Percentiles rank a stretch among this genome's conserved stretches.
These are phyloP conservation scores for Penicillium ochrochloron DNA, from an alignment of 495 filamentous ascomycete genomes.

Conservation along the genomic window DNA sequence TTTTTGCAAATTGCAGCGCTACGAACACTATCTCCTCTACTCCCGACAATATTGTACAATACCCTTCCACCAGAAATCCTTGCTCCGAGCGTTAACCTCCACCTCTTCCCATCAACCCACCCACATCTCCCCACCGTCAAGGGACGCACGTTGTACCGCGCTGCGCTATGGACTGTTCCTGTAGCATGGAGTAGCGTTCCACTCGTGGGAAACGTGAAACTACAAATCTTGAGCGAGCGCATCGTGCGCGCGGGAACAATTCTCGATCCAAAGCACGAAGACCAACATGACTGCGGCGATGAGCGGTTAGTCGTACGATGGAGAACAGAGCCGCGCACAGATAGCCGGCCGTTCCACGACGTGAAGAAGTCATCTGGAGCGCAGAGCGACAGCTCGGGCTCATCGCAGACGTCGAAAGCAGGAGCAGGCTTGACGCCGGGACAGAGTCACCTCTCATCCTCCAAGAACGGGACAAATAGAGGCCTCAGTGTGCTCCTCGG, in stretches of 20 bases:
- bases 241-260: conserved; percentile 65
- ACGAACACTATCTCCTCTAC: conserved; percentile 79
- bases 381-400: background rate
- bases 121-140: conserved; percentile 91
- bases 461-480: conserved; percentile 41
- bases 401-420: conserved; percentile 3
- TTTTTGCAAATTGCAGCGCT: conserved; percentile 61
- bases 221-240: conserved; percentile 85
- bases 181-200: conserved; percentile 94
- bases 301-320: conserved; percentile 89
- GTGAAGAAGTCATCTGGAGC: background rate
- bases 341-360: conserved; percentile 33
- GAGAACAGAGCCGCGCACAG: conserved; percentile 64
- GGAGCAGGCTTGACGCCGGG: conserved; percentile 3
- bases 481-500: conserved; percentile 50
- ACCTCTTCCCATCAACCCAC: conserved; percentile 96
- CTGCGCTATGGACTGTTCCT: conserved; percentile 92
- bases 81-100: conserved; percentile 85
- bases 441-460: conserved; percentile 25
- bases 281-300: conserved; percentile 50
- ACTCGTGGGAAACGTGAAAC: conserved; percentile 82
- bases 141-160: conserved; percentile 86
- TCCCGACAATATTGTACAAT: conserved; percentile 84
- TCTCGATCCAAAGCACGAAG: conserved; percentile 33
- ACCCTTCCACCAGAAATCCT: conserved; percentile 84